These are phyloP conservation scores for Colletotrichum spinosum DNA, from an alignment of 2,329 filamentous ascomycete genomes.

Conservation along the genomic window DNA sequence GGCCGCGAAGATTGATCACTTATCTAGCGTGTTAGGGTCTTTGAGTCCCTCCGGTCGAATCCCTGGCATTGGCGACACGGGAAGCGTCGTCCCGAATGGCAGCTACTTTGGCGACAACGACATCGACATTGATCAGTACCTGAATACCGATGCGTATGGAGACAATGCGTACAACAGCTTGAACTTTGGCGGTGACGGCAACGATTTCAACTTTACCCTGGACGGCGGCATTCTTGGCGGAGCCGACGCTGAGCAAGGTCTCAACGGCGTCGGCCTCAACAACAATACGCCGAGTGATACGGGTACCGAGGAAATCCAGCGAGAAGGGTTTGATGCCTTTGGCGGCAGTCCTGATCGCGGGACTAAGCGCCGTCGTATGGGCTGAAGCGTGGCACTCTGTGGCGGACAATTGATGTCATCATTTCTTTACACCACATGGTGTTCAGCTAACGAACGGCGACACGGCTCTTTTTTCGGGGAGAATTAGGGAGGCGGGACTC, in stretches of 20 bases:
- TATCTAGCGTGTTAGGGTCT: conserved; percentile 80
- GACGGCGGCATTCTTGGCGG: conserved; percentile 47
- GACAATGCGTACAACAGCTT: conserved; percentile 55
- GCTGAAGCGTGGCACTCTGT: background rate
- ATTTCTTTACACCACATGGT: background rate
- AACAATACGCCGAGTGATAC: conserved; percentile 58
- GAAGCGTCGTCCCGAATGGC: conserved; percentile 40
- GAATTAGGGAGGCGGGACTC: too few species aligned
- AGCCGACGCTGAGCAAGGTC: conserved; percentile 33
- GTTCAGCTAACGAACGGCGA: conserved; percentile 2
- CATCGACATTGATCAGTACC: conserved; percentile 64
- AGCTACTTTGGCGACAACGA: conserved; percentile 50
- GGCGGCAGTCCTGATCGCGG: conserved; percentile 43
- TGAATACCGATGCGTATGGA: conserved; percentile 54
- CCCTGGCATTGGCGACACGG: conserved; percentile 70
- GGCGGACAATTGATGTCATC: conserved; percentile 11
- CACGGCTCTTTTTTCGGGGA: too few species aligned
- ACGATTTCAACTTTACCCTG: conserved; percentile 65
- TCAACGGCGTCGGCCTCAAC: background rate
- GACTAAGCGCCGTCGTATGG: conserved; percentile 53
- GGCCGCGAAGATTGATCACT: conserved; percentile 78
- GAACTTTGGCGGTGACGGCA: conserved; percentile 55
- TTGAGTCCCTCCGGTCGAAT: conserved; percentile 84
- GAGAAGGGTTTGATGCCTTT: conserved; percentile 52
- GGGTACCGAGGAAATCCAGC: conserved; percentile 62